A percentile compares a stretch with the other conserved stretches of the same genome.
These are phyloP conservation scores for Monilinia fructigena DNA, from an alignment of 2,329 filamentous ascomycete genomes.

Conservation along the genomic window DNA sequence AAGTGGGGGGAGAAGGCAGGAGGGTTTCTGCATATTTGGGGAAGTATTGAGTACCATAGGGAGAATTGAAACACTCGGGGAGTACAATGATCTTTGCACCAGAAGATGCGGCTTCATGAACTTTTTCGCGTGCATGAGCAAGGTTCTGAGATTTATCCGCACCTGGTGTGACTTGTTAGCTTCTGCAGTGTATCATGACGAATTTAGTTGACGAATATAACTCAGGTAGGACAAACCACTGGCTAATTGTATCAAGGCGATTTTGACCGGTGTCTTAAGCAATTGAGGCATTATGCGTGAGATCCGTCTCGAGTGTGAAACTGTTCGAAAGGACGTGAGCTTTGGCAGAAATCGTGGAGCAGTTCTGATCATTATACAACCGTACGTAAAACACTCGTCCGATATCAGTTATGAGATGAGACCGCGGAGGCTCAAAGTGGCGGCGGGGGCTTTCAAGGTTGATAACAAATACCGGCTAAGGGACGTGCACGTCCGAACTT, in stretches of 20 bases:
- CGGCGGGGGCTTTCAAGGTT: background rate
- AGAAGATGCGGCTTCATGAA: slow-evolving; percentile 71
- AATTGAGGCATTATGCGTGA: slow-evolving; percentile 43
- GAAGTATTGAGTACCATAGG: slow-evolving; percentile 90
- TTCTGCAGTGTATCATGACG: slow-evolving; percentile 30
- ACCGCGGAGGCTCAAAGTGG: background rate
- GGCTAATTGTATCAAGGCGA: slow-evolving; percentile 79
- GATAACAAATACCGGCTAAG: slow-evolving; percentile 5
- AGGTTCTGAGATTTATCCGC: slow-evolving; percentile 86
- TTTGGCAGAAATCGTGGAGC: slow-evolving; percentile 13
- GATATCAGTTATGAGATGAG: background rate
- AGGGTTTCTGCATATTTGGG: slow-evolving; percentile 88
- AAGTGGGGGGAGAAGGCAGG: slow-evolving; percentile 70
- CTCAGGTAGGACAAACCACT: slow-evolving; percentile 51
- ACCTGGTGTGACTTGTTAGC: slow-evolving; percentile 46
- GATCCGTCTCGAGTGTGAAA: slow-evolving; percentile 17
- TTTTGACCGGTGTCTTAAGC: slow-evolving; percentile 73
- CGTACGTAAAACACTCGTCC: too few relatives aligned
- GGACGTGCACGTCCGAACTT: slow-evolving; percentile 18
- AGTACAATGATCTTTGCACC: slow-evolving; percentile 88
- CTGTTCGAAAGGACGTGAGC: slow-evolving; percentile 21
- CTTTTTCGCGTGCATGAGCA: slow-evolving; percentile 72
- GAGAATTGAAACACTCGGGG: slow-evolving; percentile 98
- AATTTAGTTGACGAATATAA: slow-evolving; percentile 13
- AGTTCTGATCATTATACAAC: slow-evolving; percentile 17